Evolutionary conservation across 1,284 basidiomycete genomes (phyloP).

Genomic region (Pseudozyma flocculosa): DNA sequence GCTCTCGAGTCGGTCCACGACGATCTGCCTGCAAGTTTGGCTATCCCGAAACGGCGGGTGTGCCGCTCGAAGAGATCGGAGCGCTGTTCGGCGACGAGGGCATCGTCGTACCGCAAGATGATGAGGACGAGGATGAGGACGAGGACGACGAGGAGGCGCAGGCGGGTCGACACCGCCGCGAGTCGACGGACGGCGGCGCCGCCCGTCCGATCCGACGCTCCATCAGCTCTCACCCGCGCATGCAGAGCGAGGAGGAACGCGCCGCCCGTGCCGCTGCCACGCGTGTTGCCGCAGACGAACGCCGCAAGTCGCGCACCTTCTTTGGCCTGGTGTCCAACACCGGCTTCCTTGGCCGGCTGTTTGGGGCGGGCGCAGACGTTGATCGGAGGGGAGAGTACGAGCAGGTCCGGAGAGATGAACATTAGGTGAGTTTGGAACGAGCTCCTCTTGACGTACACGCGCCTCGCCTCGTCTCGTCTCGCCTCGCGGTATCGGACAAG

Average conservation of each 20-base stretch:
- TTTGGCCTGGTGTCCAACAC: constrained; percentile 25
- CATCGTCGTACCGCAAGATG: constrained; percentile 49
- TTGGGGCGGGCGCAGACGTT: constrained; percentile 12
- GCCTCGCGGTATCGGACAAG: no score
- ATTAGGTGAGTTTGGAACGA: constrained; percentile 37
- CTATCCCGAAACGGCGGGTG: constrained; percentile 66
- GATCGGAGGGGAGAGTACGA: constrained; percentile 27
- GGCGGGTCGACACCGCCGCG: constrained; percentile 19
- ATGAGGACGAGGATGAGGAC: constrained; percentile 27
- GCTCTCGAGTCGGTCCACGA: no score
- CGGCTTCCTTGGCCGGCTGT: constrained; percentile 13
- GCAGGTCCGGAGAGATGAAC: constrained; percentile 33
- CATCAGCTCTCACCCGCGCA: constrained; percentile 61
- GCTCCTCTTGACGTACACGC: no score
- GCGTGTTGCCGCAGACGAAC: constrained; percentile 49
- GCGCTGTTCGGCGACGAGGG: constrained; percentile 57
- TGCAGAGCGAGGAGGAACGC: constrained; percentile 71
- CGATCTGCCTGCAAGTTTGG: constrained; percentile 59
- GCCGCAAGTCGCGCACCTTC: constrained; percentile 66
- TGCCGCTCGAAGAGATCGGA: constrained; percentile 64
- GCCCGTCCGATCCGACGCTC: constrained; percentile 40
- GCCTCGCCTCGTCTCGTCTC: no score
- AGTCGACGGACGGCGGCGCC: constrained; percentile 7
- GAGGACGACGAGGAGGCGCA: constrained; percentile 25
- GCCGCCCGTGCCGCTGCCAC: constrained; percentile 63